Evolutionary conservation across 2,329 filamentous ascomycete species (phyloP).

Genomic region (Calonectria hawksworthii): DNA sequence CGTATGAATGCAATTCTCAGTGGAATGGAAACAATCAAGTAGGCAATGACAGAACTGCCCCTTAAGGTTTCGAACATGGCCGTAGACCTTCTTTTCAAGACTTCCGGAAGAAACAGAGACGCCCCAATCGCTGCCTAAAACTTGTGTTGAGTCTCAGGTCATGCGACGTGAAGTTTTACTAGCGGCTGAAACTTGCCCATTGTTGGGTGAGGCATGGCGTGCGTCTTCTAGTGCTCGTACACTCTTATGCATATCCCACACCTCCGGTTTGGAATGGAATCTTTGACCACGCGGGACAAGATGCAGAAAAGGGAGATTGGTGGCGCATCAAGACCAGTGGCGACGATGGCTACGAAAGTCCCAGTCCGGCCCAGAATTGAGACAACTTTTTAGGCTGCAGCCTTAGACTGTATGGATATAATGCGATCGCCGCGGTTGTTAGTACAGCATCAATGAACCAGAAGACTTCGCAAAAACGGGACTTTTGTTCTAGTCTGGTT

Average conservation of each 20-base stretch:
- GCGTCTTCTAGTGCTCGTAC: not conserved
- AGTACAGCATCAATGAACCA: slow-evolving; percentile 5
- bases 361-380: not conserved
- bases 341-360: slow-evolving; percentile 6
- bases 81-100: not conserved
- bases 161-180: not conserved
- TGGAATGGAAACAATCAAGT: not conserved
- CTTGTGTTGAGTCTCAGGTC: not conserved
- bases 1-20: not conserved
- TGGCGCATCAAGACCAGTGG: slow-evolving; percentile 5
- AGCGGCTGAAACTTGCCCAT: not conserved
- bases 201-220: not conserved
- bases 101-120: not conserved
- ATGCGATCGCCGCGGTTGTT: slow-evolving; percentile 4
- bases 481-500: slow-evolving; percentile 28
- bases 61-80: not conserved
- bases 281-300: not conserved
- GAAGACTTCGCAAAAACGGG: slow-evolving; percentile 20
- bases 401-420: slow-evolving; percentile 5
- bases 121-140: not conserved
- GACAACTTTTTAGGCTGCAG: slow-evolving; percentile 14
- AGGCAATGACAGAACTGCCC: not conserved
- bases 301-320: slow-evolving; percentile 3
- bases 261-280: not conserved
- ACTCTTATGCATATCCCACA: slow-evolving; percentile 4